Base-by-base conservation (phyloP, 768 basidiomycete genomes). In the Botryobasidium botryosum region DNA sequence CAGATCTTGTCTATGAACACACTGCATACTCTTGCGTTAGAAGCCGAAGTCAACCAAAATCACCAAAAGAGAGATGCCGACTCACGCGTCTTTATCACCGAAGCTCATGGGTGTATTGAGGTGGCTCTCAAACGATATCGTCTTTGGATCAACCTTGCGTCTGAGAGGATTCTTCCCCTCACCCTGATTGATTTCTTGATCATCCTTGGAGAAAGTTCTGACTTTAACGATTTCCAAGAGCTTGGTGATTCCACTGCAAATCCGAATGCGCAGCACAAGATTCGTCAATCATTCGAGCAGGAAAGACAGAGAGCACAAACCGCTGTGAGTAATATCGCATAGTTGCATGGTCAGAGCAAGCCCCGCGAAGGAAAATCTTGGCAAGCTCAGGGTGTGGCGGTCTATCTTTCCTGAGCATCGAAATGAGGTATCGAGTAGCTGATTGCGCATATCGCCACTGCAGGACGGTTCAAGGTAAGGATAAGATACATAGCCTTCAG, bases 371-470 rank as follows among this genome's bases (percentile, higher is more conserved):
- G 57, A 86, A 73, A 56, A 84, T 77, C 49, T 59, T 66, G 1
- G 73, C 71, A 4, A 77, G 58, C 3, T 68, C 68, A 12, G 75
- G 62, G 2, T 71, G 57, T 15, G 72, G 65, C 7, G 68, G 60
- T 24, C 60, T 57, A 53, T 87, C 80, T 56, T 81, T 66, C 53
- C 77, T 70, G 44, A 84, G 63, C 25, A 84, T 64, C 31, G 69
- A 65, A 25, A 62, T 64, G 36, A 85, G 57, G 55, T 81, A 77
- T 27, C 68, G 70, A 25, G 67, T 59, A 6, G 82, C 77, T 52
- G 75, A 75, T 65, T 84, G 77, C 0, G 76, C 66, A 58, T 86
- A 86, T 62, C 82, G 68, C 83, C 83, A 86, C 83, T 86, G 51
- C n/a, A 54, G 47, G 46, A 25, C 33, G 36, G 43, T 13, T 39